These are phyloP conservation scores for Scleromitrula shiraiana DNA, from an alignment of 2,329 filamentous ascomycete genomes.

Conservation along the genomic window DNA sequence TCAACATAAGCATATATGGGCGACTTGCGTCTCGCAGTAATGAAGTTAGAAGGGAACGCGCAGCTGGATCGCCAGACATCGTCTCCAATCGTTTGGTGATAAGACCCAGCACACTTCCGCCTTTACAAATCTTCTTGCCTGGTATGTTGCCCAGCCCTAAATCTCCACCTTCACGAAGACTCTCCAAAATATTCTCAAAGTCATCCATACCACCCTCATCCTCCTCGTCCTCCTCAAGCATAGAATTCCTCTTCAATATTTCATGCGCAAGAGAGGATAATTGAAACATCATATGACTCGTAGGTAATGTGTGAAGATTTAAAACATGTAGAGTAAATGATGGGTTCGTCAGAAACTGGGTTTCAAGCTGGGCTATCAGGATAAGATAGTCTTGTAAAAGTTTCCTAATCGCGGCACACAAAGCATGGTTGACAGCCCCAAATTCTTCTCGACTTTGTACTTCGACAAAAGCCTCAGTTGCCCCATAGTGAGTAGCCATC, in stretches of 20 bases:
- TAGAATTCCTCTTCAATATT: constrained; percentile 76
- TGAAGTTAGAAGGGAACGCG: constrained; percentile 71
- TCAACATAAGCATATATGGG: constrained; percentile 97
- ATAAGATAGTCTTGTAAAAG: constrained; percentile 89
- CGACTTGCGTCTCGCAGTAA: constrained; percentile 80
- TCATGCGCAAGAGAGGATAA: constrained; percentile 83
- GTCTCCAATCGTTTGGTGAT: constrained; percentile 77
- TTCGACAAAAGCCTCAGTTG: constrained; percentile 87
- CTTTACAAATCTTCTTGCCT: constrained; percentile 89
- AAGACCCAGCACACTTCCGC: constrained; percentile 86
- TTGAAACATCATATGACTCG: constrained; percentile 84
- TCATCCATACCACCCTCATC: constrained; percentile 60
- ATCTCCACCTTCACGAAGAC: constrained; percentile 78
- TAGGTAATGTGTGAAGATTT: constrained; percentile 84
- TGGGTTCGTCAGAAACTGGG: constrained; percentile 81
- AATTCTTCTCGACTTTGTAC: constrained; percentile 90
- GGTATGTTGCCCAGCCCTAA: constrained; percentile 70
- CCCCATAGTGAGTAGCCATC: constrained; percentile 89
- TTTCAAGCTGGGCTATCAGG: constrained; percentile 86
- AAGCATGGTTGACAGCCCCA: constrained; percentile 87
- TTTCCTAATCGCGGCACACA: constrained; percentile 91
- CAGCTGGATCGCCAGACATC: constrained; percentile 90
- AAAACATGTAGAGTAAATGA: constrained; percentile 89
- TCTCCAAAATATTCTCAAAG: constrained; percentile 88
- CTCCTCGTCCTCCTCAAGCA: constrained; percentile 71